Evolutionary conservation across 352 stramenopile genomes (phyloP).

Genomic region (Plasmopara muralis): DNA sequence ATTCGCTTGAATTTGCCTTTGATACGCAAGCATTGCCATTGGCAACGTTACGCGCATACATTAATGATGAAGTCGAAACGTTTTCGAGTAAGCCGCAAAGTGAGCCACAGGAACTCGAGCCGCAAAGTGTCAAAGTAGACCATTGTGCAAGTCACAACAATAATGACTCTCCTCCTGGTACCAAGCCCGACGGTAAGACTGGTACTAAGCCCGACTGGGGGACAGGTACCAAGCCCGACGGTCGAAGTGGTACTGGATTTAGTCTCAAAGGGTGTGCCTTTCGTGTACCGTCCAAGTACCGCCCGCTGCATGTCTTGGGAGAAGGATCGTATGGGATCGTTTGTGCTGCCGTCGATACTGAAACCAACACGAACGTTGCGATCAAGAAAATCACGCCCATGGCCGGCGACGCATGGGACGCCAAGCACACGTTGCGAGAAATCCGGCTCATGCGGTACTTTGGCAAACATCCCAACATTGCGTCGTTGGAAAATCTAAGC

Average conservation of each 20-base stretch:
- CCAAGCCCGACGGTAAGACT: conserved; percentile 51
- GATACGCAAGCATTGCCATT: conserved; percentile 69
- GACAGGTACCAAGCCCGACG: conserved; percentile 61
- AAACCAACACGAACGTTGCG: conserved; percentile 73
- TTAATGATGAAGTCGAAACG: conserved; percentile 67
- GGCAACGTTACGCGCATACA: conserved; percentile 63
- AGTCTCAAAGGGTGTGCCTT: conserved; percentile 82
- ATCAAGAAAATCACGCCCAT: conserved; percentile 94
- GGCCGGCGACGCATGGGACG: conserved; percentile 83
- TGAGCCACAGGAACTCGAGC: conserved; percentile 26
- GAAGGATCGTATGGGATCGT: conserved; percentile 92
- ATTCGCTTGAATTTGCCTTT: conserved; percentile 82
- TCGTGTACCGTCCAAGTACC: conserved; percentile 76
- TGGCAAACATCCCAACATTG: conserved; percentile 84
- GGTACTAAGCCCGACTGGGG: conserved; percentile 62
- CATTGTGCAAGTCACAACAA: not conserved
- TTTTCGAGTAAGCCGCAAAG: conserved; percentile 29
- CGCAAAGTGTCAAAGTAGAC: not conserved
- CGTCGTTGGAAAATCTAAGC: conserved; percentile 72
- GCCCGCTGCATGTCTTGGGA: conserved; percentile 78
- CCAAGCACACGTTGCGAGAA: conserved; percentile 88
- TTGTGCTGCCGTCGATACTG: conserved; percentile 68
- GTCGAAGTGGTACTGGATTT: conserved; percentile 49
- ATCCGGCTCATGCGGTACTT: conserved; percentile 90
- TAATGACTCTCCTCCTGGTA: conserved; percentile 17